These are phyloP conservation scores for Desmodesmus armatus DNA, from an alignment of 139 green algal species.

Conservation along the genomic window DNA sequence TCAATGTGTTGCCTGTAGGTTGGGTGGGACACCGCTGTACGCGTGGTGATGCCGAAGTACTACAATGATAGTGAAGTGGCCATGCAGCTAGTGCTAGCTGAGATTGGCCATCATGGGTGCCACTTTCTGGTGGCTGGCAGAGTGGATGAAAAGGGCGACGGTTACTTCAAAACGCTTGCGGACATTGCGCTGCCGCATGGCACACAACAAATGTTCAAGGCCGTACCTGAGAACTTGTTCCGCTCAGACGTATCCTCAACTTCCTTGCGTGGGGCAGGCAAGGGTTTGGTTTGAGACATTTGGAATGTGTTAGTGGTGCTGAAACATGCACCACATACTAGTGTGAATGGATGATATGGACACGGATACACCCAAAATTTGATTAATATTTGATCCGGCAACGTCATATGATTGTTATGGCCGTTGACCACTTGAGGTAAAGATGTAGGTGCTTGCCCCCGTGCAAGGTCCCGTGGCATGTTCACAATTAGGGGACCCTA, in stretches of 20 bases:
- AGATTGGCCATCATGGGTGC: conserved; percentile 60
- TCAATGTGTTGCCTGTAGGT: neutral
- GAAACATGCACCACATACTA: neutral
- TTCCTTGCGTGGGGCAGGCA: conserved; percentile 60
- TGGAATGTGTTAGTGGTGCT: neutral
- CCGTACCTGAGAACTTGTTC: conserved; percentile 72
- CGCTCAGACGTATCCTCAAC: conserved; percentile 82
- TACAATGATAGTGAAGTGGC: conserved; percentile 67
- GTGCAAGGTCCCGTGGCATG: too few relatives aligned
- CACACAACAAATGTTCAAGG: conserved; percentile 72
- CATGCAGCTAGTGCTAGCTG: conserved; percentile 71
- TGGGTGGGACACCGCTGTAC: conserved; percentile 85
- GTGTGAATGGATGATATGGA: too few relatives aligned
- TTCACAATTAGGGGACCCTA: too few relatives aligned
- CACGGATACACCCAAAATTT: neutral
- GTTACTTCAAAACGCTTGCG: conserved; percentile 64
- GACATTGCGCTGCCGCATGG: conserved; percentile 69
- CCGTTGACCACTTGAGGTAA: too few relatives aligned
- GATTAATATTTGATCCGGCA: too few relatives aligned
- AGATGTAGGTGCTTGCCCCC: too few relatives aligned
- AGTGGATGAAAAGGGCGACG: conserved; percentile 45
- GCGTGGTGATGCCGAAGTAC: conserved; percentile 84
- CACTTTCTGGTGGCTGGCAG: conserved; percentile 81
- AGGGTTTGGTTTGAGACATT: conserved; percentile 6
- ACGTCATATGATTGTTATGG: too few relatives aligned